These are phyloP conservation scores for Closterium sp. DNA, from an alignment of 139 green algal genomes.

Conservation along the genomic window DNA sequence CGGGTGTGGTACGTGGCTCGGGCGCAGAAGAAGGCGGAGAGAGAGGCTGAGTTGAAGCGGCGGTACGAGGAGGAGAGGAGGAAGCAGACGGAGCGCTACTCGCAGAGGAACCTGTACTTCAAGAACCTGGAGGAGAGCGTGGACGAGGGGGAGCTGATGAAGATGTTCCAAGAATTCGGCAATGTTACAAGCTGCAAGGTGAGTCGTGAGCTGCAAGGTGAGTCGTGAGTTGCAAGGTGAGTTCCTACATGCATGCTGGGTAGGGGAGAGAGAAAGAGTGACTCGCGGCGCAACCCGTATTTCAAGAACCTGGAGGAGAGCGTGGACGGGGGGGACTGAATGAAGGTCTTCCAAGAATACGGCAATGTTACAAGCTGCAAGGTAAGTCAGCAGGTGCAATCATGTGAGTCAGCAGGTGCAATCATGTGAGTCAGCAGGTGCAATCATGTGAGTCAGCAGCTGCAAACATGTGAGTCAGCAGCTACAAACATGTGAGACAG, in stretches of 20 bases:
- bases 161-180: slow-evolving; percentile 61
- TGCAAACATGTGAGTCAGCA: no score
- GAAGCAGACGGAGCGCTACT: slow-evolving; percentile 55
- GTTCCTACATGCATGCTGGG: no score
- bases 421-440: no score
- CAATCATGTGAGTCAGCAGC: no score
- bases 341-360: slow-evolving; percentile 58
- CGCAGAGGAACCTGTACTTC: slow-evolving; percentile 61
- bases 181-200: slow-evolving; percentile 64
- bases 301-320: slow-evolving; percentile 53
- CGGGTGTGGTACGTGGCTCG: slow-evolving; percentile 53
- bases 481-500: no score
- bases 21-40: slow-evolving; percentile 64
- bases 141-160: slow-evolving; percentile 60
- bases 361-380: slow-evolving; percentile 63
- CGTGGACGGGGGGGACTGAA: slow-evolving; percentile 54
- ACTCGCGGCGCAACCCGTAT: slow-evolving; percentile 15
- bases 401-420: no score
- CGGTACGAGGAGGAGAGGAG: slow-evolving; percentile 59
- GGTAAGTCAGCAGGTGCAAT: slow-evolving; percentile 31
- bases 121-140: slow-evolving; percentile 66
- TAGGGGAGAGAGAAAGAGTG: slow-evolving; percentile 56
- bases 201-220: not conserved
- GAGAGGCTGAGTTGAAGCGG: slow-evolving; percentile 53
- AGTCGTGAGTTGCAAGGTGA: no score